Conservation (phyloP, 257 asterid species). For the Solanum sejunctum region DNA sequence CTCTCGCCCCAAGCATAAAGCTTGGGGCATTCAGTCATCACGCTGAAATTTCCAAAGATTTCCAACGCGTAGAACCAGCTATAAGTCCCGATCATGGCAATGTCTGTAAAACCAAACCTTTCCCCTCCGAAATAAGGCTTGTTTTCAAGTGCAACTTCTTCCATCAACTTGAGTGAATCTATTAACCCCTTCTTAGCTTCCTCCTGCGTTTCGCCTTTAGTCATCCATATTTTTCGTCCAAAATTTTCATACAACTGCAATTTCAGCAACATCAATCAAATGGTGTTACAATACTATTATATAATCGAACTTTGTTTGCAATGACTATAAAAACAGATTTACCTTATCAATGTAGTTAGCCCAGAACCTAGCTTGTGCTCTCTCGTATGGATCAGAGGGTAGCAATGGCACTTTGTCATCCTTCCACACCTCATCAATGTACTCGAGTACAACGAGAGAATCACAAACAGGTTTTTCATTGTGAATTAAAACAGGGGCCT, state of each 20-base stretch:
- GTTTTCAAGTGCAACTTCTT: not conserved
- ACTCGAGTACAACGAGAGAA: not conserved
- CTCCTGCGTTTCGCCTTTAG: not conserved
- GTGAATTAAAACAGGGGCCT: not conserved
- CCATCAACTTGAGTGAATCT: slow-evolving; percentile 1
- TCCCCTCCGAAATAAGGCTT: slow-evolving; percentile 6
- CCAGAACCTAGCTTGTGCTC: not conserved
- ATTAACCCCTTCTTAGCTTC: not conserved
- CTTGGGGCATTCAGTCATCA: not conserved
- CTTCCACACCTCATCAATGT: slow-evolving; percentile 4
- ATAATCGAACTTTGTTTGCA: not conserved
- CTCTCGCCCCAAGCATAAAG: not conserved
- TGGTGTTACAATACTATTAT: too few relatives aligned
- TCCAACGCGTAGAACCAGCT: slow-evolving; percentile 1
- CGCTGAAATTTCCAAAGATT: not conserved
- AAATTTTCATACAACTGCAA: not conserved
- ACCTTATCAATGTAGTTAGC: not conserved
- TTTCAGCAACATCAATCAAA: not conserved
- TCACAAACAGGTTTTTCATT: not conserved
- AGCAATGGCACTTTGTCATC: not conserved
- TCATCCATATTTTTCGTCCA: not conserved
- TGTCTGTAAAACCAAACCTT: slow-evolving; percentile 1
- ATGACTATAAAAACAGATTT: not conserved
- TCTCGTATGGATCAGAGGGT: slow-evolving; percentile 1
- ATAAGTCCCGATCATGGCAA: slow-evolving; percentile 1